Percentiles rank a stretch among this genome's conserved stretches.
These are phyloP conservation scores for Chaetomium fimeti DNA, from an alignment of 495 filamentous ascomycete genomes.

Conservation along the genomic window DNA sequence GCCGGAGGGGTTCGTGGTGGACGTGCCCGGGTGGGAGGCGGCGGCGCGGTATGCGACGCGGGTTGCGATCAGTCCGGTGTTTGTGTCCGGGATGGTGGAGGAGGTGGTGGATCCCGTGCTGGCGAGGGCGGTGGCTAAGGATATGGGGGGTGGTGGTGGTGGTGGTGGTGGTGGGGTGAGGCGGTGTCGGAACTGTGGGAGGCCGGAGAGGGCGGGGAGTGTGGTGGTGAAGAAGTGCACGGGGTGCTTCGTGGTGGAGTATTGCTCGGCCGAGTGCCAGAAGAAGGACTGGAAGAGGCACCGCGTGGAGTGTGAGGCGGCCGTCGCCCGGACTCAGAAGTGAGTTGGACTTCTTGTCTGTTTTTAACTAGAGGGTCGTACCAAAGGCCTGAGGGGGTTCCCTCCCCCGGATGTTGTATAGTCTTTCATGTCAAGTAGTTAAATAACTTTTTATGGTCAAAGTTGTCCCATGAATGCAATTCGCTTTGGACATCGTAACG, in stretches of 20 bases:
- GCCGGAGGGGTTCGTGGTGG: conserved; percentile 32
- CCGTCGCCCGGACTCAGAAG: neutral
- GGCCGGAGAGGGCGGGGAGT: conserved; percentile 22
- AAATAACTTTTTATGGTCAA: too few relatives aligned
- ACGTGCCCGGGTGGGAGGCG: conserved; percentile 37
- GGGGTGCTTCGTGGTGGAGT: conserved; percentile 34
- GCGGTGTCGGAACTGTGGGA: conserved; percentile 35
- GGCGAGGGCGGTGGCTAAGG: conserved; percentile 5
- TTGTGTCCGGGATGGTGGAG: conserved; percentile 36
- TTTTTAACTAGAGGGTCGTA: neutral
- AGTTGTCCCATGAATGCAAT: too few relatives aligned
- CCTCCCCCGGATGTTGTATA: too few relatives aligned
- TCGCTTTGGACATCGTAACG: too few relatives aligned
- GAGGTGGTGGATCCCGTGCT: conserved; percentile 26
- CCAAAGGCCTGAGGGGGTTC: too few relatives aligned
- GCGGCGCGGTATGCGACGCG: conserved; percentile 32
- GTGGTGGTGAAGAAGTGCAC: conserved; percentile 32
- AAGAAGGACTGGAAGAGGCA: conserved; percentile 44
- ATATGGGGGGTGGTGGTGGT: neutral
- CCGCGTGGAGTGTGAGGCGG: conserved; percentile 32
- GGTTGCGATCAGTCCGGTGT: conserved; percentile 40
- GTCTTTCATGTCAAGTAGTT: too few relatives aligned
- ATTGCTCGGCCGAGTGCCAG: conserved; percentile 41
- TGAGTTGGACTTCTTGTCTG: neutral
- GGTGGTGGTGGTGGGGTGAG: neutral